Base-by-base conservation (phyloP, 805 yeast genomes). In the Vanderwaltozyma polyspora region DNA sequence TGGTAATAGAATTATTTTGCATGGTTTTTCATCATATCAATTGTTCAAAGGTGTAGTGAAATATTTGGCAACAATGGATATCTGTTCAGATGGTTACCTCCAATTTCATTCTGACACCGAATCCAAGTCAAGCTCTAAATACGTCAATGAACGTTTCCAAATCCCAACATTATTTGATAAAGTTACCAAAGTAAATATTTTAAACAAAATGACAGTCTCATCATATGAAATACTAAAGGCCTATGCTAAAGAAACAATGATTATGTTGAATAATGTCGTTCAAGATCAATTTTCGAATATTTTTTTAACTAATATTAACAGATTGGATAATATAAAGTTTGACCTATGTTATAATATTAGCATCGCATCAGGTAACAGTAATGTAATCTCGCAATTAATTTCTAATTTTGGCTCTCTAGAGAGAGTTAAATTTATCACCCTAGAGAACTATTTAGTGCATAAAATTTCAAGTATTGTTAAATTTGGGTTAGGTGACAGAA, bases 1-100 rank as follows among this genome's bases (percentile, higher is more conserved):
- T 44, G 91, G 93, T 11, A 79, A 78, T 48, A 80, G 76, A 48
- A 77, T 85, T 17, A 64, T 91, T 36, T 57, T 86, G 25, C 79
- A 78, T 46, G 98, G 97, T 1, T 89, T 81, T 56, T 85, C 95
- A 3, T 79, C 93, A 16, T 91, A 86, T 54, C 98, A 91, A 61
- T 63, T 91, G 33, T 91, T 91, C 66, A 87, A 84, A 54, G 95
- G 94, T 52, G 76, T 83, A 2, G 67, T 91, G 37, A 75, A 76
- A 47, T 87, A 80, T 51, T 53, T 89, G 40, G 93, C 95, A 3
- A 72, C 82, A 3, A 76, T 78, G 67, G 94, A 86, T 55, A 58
- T 87, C 32, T 63, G 70, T 35, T 50, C 63, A 8, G 55, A 58
- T 15, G 91, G 89, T 1, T 76, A 80, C 48, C 58, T 82, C 29